These are phyloP conservation scores for Xerocomellus chrysenteron DNA, from an alignment of 768 basidiomycete species.

Conservation along the genomic window DNA sequence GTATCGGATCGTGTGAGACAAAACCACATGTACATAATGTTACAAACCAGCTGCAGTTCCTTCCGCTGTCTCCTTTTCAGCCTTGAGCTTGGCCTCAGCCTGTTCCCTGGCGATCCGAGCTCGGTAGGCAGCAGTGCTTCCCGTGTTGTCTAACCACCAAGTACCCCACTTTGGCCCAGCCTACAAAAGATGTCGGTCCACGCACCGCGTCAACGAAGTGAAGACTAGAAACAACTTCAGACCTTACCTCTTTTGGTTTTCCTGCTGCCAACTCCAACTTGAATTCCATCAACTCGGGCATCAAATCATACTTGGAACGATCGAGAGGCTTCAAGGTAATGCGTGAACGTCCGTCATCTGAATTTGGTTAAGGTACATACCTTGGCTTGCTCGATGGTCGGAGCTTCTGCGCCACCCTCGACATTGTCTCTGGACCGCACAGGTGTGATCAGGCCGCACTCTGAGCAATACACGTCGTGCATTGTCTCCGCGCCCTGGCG, in stretches of 20 bases:
- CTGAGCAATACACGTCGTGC: slow-evolving; percentile 21
- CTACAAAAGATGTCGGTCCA: neutral
- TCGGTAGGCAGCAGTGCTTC: slow-evolving; percentile 15
- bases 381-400: slow-evolving; percentile 6
- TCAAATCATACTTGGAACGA: slow-evolving; percentile 14
- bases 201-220: neutral
- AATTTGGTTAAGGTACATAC: neutral
- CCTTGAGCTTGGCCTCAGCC: slow-evolving; percentile 5
- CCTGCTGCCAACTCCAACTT: neutral
- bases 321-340: slow-evolving; percentile 5
- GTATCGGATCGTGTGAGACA: neutral
- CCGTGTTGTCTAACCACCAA: slow-evolving; percentile 16
- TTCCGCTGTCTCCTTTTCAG: neutral
- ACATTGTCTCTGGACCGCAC: slow-evolving; percentile 15
- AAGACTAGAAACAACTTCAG: neutral
- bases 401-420: slow-evolving; percentile 15
- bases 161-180: neutral
- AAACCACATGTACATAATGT: too few relatives aligned
- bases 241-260: neutral
- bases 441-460: slow-evolving; percentile 12
- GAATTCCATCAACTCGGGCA: slow-evolving; percentile 2
- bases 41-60: neutral
- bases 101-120: slow-evolving; percentile 10
- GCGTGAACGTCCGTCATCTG: neutral
- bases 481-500: slow-evolving; percentile 17